phyloP scores from a whole-genome alignment of 1,284 basidiomycete genomes.

The Moniliophthora roreri region DNA sequence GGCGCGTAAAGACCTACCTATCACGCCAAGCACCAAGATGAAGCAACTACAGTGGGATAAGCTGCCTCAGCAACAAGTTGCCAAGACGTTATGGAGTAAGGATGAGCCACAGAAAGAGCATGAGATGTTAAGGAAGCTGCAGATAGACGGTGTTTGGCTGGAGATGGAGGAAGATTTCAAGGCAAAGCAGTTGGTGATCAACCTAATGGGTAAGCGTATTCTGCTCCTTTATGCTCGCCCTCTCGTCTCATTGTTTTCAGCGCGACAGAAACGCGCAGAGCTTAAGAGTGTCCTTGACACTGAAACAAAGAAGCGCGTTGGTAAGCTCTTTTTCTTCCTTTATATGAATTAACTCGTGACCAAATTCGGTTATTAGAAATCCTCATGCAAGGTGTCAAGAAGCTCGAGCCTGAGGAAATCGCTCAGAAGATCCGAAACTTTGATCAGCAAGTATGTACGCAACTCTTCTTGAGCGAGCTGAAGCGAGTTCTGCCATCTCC shows the following conservation, averaged over 20 bases:
- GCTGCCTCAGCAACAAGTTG: constrained; percentile 81
- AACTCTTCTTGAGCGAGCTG: constrained; percentile 85
- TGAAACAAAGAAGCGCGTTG: constrained; percentile 88
- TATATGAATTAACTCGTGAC: neutral
- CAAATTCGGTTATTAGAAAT: constrained; percentile 59
- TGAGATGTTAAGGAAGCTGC: constrained; percentile 78
- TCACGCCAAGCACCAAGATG: constrained; percentile 90
- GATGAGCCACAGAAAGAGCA: constrained; percentile 71
- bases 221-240: neutral
- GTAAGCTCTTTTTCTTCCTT: constrained; percentile 47
- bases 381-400: constrained; percentile 84
- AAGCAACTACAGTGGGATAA: constrained; percentile 99
- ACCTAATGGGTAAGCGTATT: constrained; percentile 62
- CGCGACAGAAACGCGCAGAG: constrained; percentile 83
- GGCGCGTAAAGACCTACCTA: constrained; percentile 82
- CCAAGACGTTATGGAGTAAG: constrained; percentile 81
- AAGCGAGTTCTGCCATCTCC: constrained; percentile 86
- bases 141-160: constrained; percentile 85
- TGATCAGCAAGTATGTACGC: constrained; percentile 82
- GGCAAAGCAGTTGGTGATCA: constrained; percentile 91
- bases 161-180: constrained; percentile 99
- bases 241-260: constrained; percentile 24
- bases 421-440: constrained; percentile 83
- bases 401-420: constrained; percentile 80
- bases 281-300: constrained; percentile 89